A percentile compares a stretch with the other conserved stretches of the same genome.
These are phyloP conservation scores for Pichia exigua DNA, from an alignment of 805 yeast genomes.

Conservation along the genomic window DNA sequence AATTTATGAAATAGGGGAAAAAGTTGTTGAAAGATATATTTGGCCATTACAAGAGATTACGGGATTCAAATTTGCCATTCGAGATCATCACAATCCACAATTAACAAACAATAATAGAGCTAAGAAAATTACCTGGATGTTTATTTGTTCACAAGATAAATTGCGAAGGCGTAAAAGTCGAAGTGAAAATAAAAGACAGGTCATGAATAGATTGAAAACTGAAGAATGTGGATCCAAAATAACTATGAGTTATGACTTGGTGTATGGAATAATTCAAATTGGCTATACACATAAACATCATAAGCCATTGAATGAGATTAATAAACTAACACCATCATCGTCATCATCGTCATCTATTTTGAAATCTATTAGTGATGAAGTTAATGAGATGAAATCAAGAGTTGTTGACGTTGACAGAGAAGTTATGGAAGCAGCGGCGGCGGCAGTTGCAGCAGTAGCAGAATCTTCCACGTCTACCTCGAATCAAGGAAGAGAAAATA, in stretches of 20 bases:
- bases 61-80: conserved; percentile 36
- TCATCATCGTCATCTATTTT: neutral
- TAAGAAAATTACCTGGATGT: conserved; percentile 36
- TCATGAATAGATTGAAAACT: conserved; percentile 33
- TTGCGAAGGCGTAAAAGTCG: conserved; percentile 36
- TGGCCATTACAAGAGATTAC: conserved; percentile 34
- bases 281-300: conserved; percentile 35
- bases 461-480: neutral
- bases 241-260: conserved; percentile 31
- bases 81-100: conserved; percentile 36
- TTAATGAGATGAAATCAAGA: neutral
- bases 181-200: conserved; percentile 31
- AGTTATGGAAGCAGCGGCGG: conserved; percentile 10
- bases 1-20: conserved; percentile 29
- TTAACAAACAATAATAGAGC: conserved; percentile 26
- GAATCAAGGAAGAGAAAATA: neutral
- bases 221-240: conserved; percentile 35
- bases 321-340: conserved; percentile 2
- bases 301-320: conserved; percentile 20
- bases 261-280: conserved; percentile 30
- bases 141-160: conserved; percentile 38
- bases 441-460: neutral
- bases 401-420: conserved; percentile 8
- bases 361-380: neutral
- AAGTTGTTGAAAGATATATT: conserved; percentile 30